Evolutionary conservation across 257 asterid genomes (phyloP).

Genomic region (Euphrasia confusa): DNA sequence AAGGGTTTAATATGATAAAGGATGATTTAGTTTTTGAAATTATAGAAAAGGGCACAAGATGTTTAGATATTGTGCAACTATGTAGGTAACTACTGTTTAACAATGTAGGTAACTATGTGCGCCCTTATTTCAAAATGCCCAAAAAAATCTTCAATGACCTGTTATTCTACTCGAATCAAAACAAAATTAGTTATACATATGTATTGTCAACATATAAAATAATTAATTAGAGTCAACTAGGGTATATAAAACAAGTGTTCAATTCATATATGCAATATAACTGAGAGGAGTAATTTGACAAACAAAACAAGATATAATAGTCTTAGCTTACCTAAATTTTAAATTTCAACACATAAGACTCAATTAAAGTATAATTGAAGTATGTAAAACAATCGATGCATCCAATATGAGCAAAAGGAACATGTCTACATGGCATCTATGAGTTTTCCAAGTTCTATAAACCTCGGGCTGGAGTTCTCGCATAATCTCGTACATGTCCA

Average conservation of each 20-base stretch:
- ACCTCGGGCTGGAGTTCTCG: constrained; percentile 14
- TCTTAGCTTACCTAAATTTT: too few species aligned
- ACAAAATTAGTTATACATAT: not conserved
- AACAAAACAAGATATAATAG: too few species aligned
- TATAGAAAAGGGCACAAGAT: too few species aligned
- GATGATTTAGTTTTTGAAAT: too few species aligned
- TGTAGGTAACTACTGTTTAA: too few species aligned
- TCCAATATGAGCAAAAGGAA: constrained; percentile 7
- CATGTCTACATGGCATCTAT: constrained; percentile 9
- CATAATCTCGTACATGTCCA: constrained; percentile 16
- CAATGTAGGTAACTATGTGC: too few species aligned
- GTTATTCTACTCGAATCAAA: not conserved
- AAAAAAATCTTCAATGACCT: not conserved
- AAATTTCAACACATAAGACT: too few species aligned
- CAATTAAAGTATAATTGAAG: too few species aligned
- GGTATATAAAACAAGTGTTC: not conserved
- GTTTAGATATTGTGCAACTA: too few species aligned
- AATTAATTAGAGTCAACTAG: not conserved
- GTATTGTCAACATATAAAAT: not conserved
- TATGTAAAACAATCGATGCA: not conserved
- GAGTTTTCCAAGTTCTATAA: constrained; percentile 9
- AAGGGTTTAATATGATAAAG: not conserved
- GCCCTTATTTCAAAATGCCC: too few species aligned
- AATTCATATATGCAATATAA: too few species aligned
- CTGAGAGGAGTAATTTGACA: too few species aligned